Percentiles rank a stretch among this genome's conserved stretches.
phyloP scores from a whole-genome alignment of 2,329 filamentous ascomycete species.

The Incumbomyces delicatus region DNA sequence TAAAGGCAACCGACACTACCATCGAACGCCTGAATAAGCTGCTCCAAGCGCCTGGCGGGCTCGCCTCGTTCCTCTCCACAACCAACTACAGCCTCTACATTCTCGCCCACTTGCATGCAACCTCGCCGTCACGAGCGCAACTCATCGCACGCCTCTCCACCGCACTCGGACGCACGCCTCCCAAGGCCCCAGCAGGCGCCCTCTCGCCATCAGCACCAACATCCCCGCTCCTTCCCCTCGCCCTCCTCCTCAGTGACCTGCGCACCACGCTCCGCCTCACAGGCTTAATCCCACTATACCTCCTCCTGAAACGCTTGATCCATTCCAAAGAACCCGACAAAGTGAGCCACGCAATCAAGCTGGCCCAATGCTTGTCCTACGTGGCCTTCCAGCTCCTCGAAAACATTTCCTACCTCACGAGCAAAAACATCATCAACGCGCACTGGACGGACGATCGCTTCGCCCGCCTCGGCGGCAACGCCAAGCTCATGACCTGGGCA shows the following conservation, averaged over 20 bases:
- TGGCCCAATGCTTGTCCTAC: constrained; percentile 59
- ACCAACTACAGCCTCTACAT: constrained; percentile 58
- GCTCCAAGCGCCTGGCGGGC: constrained; percentile 57
- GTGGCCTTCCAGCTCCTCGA: constrained; percentile 68
- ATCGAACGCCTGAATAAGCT: constrained; percentile 36
- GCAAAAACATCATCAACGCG: constrained; percentile 57
- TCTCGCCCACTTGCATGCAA: constrained; percentile 46
- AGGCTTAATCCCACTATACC: constrained; percentile 65
- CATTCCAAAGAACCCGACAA: constrained; percentile 25
- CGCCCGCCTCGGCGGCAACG: constrained; percentile 48
- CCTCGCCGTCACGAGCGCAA: constrained; percentile 27
- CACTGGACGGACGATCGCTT: constrained; percentile 29
- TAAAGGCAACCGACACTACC: constrained; percentile 1
- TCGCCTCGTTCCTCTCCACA: constrained; percentile 60
- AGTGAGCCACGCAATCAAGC: constrained; percentile 37
- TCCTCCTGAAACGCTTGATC: constrained; percentile 57
- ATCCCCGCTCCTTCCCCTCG: constrained; percentile 34
- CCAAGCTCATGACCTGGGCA: constrained; percentile 59
- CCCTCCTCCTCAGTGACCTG: constrained; percentile 44
- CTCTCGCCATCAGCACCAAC: constrained; percentile 44
- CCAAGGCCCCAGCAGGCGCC: constrained; percentile 11
- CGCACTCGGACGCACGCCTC: constrained; percentile 15
- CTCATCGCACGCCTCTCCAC: constrained; percentile 15
- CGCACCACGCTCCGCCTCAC: constrained; percentile 49
- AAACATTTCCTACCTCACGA: constrained; percentile 68